Evolutionary conservation across 805 yeast species (phyloP).

Genomic region (Nakazawaea ishiwadae): DNA sequence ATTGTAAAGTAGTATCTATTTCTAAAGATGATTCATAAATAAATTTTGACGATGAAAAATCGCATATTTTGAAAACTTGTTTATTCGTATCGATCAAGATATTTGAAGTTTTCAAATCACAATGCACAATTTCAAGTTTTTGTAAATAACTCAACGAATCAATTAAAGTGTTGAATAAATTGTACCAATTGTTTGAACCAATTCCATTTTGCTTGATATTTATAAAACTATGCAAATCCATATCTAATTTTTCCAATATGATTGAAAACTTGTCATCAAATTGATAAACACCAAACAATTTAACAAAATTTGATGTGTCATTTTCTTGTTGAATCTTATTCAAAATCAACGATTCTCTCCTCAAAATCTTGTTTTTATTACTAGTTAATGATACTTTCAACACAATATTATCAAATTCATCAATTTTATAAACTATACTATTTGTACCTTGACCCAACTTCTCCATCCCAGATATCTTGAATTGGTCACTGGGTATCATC

Average conservation of each 20-base stretch:
- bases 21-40: constrained; percentile 14
- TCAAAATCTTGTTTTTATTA: background rate
- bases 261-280: constrained; percentile 19
- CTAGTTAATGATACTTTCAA: constrained; percentile 2
- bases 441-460: constrained; percentile 1
- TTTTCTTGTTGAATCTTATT: constrained; percentile 1
- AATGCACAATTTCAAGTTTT: constrained; percentile 32
- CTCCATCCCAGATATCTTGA: background rate
- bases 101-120: constrained; percentile 45
- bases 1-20: constrained; percentile 33
- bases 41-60: constrained; percentile 37
- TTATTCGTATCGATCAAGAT: constrained; percentile 25
- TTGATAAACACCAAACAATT: constrained; percentile 24
- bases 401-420: background rate
- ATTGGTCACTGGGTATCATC: background rate
- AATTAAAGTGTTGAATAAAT: constrained; percentile 22
- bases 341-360: constrained; percentile 7
- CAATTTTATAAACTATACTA: background rate
- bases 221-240: constrained; percentile 23
- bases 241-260: constrained; percentile 23
- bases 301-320: constrained; percentile 18
- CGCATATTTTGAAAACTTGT: constrained; percentile 35
- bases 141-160: constrained; percentile 22
- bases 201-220: background rate
- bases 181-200: constrained; percentile 24